Conservation (phyloP, 2,329 filamentous ascomycete genomes). For the Rutstroemia sp. region DNA sequence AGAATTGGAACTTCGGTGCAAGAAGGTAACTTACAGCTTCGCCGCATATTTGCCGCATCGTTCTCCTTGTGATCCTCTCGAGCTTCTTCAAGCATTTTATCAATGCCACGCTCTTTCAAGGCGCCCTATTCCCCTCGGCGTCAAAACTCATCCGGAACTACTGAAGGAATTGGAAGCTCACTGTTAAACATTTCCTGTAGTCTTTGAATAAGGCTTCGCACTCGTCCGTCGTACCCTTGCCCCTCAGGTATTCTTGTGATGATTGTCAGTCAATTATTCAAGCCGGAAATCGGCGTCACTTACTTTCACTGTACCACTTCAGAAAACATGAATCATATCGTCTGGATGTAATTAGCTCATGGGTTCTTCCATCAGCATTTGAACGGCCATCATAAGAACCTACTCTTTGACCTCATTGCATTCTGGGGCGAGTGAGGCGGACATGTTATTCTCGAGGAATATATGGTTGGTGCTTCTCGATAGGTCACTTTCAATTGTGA, state of each 20-base stretch:
- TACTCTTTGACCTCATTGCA: slow-evolving; percentile 97
- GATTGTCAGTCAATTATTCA: slow-evolving; percentile 11
- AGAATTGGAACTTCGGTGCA: background rate
- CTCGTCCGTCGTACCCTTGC: slow-evolving; percentile 73
- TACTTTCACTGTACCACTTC: slow-evolving; percentile 99
- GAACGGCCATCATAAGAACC: slow-evolving; percentile 26
- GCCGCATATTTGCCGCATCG: slow-evolving; percentile 60
- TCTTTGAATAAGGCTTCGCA: slow-evolving; percentile 80
- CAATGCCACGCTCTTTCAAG: slow-evolving; percentile 82
- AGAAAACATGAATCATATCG: slow-evolving; percentile 96
- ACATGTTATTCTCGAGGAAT: slow-evolving; percentile 51
- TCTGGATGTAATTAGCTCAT: slow-evolving; percentile 37
- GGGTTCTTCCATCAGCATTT: slow-evolving; percentile 6
- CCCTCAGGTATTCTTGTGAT: slow-evolving; percentile 74
- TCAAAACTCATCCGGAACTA: slow-evolving; percentile 1
- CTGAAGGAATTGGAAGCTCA: slow-evolving; percentile 33
- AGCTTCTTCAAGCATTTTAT: slow-evolving; percentile 86
- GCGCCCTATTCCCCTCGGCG: slow-evolving; percentile 52
- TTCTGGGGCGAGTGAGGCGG: slow-evolving; percentile 86
- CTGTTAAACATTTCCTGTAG: slow-evolving; percentile 80
- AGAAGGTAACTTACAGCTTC: slow-evolving; percentile 30
- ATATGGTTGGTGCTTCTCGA: background rate
- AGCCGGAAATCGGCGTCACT: slow-evolving; percentile 29
- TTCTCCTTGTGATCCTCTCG: slow-evolving; percentile 84
- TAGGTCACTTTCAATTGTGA: background rate